Evolutionary conservation across 2,329 filamentous ascomycete species (phyloP), one percentile per base, ranked within the genome.

Genomic region (Epicoccum nigrum): DNA sequence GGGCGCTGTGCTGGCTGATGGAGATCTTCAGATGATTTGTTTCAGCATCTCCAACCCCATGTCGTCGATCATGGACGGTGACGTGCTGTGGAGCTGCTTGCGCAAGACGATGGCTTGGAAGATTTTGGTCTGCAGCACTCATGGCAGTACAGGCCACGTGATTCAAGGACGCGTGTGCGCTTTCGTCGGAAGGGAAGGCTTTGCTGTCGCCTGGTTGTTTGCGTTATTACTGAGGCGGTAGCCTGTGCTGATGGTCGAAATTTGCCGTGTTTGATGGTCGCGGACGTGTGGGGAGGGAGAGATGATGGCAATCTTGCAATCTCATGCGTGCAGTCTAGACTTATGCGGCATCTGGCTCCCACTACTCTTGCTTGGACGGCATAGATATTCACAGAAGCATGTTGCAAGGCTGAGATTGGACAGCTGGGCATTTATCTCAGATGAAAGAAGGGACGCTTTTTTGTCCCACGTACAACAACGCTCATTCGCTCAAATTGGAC

Each of bases 11-110:
- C 3, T 25, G 23, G 23, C 23, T 25, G 23, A 45, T 30, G n/a
- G 13, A 9, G 48, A 51, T 51, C 48, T 41, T 27, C 42, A 51
- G 47, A 41, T 37, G 40, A 30, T 13, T 25, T 37, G 42, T 51
- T 45, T 51, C 41, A 45, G 39, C 15, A 21, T 25, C 11, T 16
- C 7, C n/a, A 2, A 16, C 4, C 34, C 35, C 48, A 13, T 40
- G 42, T 12, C 7, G 34, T 5, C 7, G 19, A 23, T 51, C 21
- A 31, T 41, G 28, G 11, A 1, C 5, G 21, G 25, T 45, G 35
- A 45, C 48, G 48, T 37, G 31, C 30, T 4, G 45, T 41, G 35
- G 45, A 13, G 35, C 34, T 41, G 47, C 47, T 51, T 51, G 41
- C 41, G 47, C 41, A 51, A 51, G 41, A 25, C 23, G 23, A 7